These are phyloP conservation scores for Phellopilus nigrolimitatus DNA, from an alignment of 1,284 basidiomycete species.

Conservation along the genomic window DNA sequence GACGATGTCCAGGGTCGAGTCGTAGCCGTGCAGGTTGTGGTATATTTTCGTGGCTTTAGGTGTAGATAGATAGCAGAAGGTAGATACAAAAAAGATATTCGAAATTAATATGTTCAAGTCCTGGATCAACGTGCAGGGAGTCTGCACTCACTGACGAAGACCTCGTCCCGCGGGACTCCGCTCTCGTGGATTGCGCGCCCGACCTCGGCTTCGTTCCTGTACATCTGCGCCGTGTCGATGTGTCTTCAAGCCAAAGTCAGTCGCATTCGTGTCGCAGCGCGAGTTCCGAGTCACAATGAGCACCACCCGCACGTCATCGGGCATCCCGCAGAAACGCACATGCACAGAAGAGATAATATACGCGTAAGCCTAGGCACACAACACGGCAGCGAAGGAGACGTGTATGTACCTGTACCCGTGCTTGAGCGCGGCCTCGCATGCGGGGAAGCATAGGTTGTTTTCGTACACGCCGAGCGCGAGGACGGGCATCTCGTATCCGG, in stretches of 20 bases:
- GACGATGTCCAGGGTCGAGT: slow-evolving; percentile 35
- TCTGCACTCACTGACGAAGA: slow-evolving; percentile 42
- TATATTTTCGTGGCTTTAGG: slow-evolving; percentile 44
- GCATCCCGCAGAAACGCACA: no score
- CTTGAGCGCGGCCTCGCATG: slow-evolving; percentile 38
- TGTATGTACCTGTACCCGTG: slow-evolving; percentile 39
- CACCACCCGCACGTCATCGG: no score
- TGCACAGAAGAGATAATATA: no score
- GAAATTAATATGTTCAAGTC: no score
- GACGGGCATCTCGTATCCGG: slow-evolving; percentile 34
- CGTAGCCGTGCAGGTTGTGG: slow-evolving; percentile 33
- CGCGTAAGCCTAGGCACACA: background rate
- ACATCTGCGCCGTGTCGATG: slow-evolving; percentile 43
- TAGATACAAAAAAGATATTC: background rate
- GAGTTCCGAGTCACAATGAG: no score
- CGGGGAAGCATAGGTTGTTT: slow-evolving; percentile 35
- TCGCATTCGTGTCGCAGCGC: no score
- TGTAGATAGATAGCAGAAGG: background rate
- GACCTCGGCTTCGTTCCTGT: slow-evolving; percentile 52
- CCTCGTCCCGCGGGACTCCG: slow-evolving; percentile 36
- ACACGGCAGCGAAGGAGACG: background rate
- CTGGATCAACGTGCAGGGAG: background rate
- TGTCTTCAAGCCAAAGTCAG: no score
- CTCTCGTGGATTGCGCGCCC: slow-evolving; percentile 40
- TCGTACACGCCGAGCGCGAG: slow-evolving; percentile 49